Evolutionary conservation across 176 grass and related monocot species (phyloP).

Genomic region (Oryza glaberrima): DNA sequence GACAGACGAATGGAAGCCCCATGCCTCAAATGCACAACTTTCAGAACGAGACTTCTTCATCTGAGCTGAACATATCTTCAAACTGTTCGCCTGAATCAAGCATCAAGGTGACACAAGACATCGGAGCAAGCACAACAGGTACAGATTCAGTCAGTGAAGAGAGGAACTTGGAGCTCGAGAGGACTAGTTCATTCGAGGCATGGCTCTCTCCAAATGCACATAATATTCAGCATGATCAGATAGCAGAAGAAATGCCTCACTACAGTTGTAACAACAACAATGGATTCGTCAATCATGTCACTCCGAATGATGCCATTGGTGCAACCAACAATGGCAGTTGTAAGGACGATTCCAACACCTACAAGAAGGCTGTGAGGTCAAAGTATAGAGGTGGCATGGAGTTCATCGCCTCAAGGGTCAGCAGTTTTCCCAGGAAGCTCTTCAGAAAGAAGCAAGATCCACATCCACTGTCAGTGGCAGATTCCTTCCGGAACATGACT

Average conservation of each 20-base stretch:
- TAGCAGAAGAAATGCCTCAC: neutral
- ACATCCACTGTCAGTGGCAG: constrained; percentile 38
- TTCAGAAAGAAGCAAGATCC: constrained; percentile 23
- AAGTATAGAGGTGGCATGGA: constrained; percentile 19
- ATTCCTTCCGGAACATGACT: constrained; percentile 37
- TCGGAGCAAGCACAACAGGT: constrained; percentile 4
- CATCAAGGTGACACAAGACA: constrained; percentile 19
- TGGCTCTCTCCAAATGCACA: constrained; percentile 21
- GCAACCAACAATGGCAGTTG: neutral
- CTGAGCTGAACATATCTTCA: constrained; percentile 25
- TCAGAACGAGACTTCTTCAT: constrained; percentile 33
- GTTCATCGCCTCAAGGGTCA: constrained; percentile 17
- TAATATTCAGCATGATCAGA: neutral
- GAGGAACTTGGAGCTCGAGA: constrained; percentile 5
- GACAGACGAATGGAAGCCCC: constrained; percentile 27
- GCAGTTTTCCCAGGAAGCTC: constrained; percentile 30
- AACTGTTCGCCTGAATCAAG: constrained; percentile 16
- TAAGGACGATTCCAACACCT: constrained; percentile 15
- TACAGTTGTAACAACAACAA: neutral
- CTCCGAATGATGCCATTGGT: neutral
- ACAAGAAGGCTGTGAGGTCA: constrained; percentile 35
- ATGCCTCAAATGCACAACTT: constrained; percentile 29
- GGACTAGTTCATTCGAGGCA: constrained; percentile 41
- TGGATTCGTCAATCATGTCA: neutral
- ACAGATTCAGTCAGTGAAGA: constrained; percentile 1